phyloP scores from a whole-genome alignment of 495 filamentous ascomycete species.

The Daldinia vernicosa region DNA sequence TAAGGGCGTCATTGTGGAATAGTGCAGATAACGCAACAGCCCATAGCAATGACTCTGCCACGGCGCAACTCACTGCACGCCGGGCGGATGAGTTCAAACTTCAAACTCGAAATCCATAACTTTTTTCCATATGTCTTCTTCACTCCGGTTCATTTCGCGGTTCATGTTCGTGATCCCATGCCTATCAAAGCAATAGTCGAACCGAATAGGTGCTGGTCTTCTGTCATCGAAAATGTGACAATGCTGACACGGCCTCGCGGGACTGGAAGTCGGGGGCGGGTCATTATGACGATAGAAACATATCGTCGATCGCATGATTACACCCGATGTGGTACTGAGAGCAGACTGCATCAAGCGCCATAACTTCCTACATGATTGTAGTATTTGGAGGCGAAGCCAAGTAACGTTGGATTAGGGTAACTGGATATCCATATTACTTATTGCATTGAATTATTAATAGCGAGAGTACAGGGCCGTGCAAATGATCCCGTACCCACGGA shows the following conservation, averaged over 20 bases:
- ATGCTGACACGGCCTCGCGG: neutral
- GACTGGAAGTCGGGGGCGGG: neutral
- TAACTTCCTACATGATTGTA: constrained; percentile 8
- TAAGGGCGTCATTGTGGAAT: neutral
- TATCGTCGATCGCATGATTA: neutral
- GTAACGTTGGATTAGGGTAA: constrained; percentile 40
- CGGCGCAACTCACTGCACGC: neutral
- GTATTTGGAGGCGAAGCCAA: constrained; percentile 23
- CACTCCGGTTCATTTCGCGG: neutral
- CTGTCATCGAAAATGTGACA: neutral
- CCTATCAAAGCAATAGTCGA: neutral
- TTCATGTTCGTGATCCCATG: neutral
- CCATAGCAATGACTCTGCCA: neutral
- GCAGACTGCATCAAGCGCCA: constrained; percentile 1
- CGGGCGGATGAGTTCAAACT: neutral
- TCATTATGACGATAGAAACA: neutral
- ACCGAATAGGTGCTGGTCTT: neutral
- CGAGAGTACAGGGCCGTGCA: constrained; percentile 7
- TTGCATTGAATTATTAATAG: constrained; percentile 8
- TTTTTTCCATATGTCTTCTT: neutral
- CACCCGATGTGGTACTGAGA: neutral
- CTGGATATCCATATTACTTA: constrained; percentile 11
- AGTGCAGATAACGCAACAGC: neutral
- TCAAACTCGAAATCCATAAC: neutral
- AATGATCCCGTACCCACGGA: constrained; percentile 1